Evolutionary conservation across 768 basidiomycete genomes (phyloP).

Genomic region (Hericium coralloides): DNA sequence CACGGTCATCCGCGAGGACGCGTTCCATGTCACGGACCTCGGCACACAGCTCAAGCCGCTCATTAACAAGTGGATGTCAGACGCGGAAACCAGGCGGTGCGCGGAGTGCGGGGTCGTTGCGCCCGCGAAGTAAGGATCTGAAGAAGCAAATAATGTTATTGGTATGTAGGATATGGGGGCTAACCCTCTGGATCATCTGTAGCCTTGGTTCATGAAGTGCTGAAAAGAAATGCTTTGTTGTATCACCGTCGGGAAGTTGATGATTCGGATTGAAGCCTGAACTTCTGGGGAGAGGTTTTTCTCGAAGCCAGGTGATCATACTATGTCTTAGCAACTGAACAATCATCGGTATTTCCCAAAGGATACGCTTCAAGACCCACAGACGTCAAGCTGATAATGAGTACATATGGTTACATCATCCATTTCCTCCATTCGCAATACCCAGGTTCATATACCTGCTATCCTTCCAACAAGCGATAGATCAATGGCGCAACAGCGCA

Average conservation of each 20-base stretch:
- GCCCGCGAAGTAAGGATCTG: slow-evolving; percentile 35
- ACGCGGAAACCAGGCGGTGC: slow-evolving; percentile 61
- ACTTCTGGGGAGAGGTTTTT: too few species aligned
- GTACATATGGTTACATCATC: background rate
- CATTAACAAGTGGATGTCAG: slow-evolving; percentile 75
- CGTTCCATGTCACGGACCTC: slow-evolving; percentile 83
- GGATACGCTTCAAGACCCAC: too few species aligned
- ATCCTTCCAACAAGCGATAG: background rate
- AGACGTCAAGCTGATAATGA: too few species aligned
- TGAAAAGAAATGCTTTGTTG: background rate
- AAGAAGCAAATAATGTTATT: background rate
- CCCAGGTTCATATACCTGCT: background rate
- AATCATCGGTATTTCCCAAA: too few species aligned
- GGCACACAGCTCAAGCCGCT: slow-evolving; percentile 91
- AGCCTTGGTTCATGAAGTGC: background rate
- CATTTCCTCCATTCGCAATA: background rate
- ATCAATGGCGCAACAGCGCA: background rate
- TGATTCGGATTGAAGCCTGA: background rate
- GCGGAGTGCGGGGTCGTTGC: slow-evolving; percentile 58
- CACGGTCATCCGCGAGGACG: slow-evolving; percentile 74
- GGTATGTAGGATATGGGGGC: background rate
- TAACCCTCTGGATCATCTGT: background rate
- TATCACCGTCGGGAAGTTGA: background rate
- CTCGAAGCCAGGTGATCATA: background rate
- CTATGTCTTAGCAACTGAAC: too few species aligned